Conservation (phyloP, 805 yeast species). For the Hanseniaspora hatyaiensis region DNA sequence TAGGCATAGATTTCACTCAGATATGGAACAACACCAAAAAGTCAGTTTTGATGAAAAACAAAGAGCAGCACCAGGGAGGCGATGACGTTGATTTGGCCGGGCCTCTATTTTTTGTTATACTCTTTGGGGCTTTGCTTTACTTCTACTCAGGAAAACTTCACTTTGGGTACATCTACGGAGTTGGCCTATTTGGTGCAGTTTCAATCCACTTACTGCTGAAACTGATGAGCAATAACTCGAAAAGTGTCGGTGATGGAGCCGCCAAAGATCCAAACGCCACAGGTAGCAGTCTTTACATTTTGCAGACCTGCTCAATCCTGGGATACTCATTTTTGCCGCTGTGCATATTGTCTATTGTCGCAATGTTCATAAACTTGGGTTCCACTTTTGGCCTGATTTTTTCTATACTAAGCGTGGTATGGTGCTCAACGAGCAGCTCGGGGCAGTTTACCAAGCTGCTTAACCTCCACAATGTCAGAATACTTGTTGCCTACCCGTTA, state of each 20-base stretch:
- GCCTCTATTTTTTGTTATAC: conserved; percentile 74
- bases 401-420: conserved; percentile 55
- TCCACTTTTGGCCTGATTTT: conserved; percentile 60
- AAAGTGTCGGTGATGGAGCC: conserved; percentile 35
- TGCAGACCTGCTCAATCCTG: conserved; percentile 75
- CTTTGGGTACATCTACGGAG: conserved; percentile 93
- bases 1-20: conserved; percentile 85
- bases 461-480: conserved; percentile 72
- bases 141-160: conserved; percentile 86
- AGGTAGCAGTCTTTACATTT: conserved; percentile 32
- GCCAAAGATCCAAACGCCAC: conserved; percentile 21
- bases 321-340: conserved; percentile 91
- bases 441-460: conserved; percentile 83
- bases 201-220: conserved; percentile 76
- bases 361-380: conserved; percentile 67
- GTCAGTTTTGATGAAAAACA: conserved; percentile 48
- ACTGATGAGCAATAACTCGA: conserved; percentile 60
- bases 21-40: conserved; percentile 66
- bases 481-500: conserved; percentile 85
- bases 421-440: conserved; percentile 91
- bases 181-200: conserved; percentile 80
- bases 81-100: conserved; percentile 68
- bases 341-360: conserved; percentile 45
- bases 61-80: conserved; percentile 63
- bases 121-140: conserved; percentile 65